These are phyloP conservation scores for Alternaria sp. DNA, from an alignment of 2,329 filamentous ascomycete genomes.

Conservation along the genomic window DNA sequence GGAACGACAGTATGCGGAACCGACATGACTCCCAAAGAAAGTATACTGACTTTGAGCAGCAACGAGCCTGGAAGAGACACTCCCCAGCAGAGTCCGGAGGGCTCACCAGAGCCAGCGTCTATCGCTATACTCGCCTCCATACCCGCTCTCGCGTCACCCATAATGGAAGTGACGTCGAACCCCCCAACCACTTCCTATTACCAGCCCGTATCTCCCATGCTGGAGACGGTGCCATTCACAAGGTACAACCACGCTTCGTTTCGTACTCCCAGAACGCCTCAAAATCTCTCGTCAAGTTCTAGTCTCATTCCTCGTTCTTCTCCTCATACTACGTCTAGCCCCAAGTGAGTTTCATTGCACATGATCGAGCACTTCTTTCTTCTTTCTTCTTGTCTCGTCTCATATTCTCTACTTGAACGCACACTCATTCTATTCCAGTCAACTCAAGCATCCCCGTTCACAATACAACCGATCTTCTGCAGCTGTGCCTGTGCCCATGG, in stretches of 20 bases:
- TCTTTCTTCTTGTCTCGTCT: constrained; percentile 3
- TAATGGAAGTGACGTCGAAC: constrained; percentile 24
- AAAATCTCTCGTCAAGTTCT: constrained; percentile 38
- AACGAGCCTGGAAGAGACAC: constrained; percentile 40
- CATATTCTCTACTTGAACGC: background rate
- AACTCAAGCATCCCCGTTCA: constrained; percentile 29
- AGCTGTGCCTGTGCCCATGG: constrained; percentile 30
- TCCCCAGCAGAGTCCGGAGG: constrained; percentile 36
- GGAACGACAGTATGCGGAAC: constrained; percentile 55
- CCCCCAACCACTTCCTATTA: constrained; percentile 29
- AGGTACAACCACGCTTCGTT: constrained; percentile 50
- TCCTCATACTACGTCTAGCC: constrained; percentile 36
- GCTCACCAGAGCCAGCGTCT: constrained; percentile 28
- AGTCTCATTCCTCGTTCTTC: constrained; percentile 43
- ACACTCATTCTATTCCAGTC: constrained; percentile 19
- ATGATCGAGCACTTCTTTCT: constrained; percentile 21
- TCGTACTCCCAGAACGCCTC: constrained; percentile 51
- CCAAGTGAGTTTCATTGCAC: constrained; percentile 50
- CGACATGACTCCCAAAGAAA: background rate
- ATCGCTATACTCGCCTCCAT: constrained; percentile 24
- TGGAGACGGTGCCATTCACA: constrained; percentile 38
- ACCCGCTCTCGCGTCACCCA: constrained; percentile 25
- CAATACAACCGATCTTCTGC: constrained; percentile 22
- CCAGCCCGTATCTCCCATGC: constrained; percentile 34
- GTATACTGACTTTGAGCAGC: constrained; percentile 33